Evolutionary conservation across 495 filamentous ascomycete species (phyloP).

Genomic region (Lepidopterella palustris): DNA sequence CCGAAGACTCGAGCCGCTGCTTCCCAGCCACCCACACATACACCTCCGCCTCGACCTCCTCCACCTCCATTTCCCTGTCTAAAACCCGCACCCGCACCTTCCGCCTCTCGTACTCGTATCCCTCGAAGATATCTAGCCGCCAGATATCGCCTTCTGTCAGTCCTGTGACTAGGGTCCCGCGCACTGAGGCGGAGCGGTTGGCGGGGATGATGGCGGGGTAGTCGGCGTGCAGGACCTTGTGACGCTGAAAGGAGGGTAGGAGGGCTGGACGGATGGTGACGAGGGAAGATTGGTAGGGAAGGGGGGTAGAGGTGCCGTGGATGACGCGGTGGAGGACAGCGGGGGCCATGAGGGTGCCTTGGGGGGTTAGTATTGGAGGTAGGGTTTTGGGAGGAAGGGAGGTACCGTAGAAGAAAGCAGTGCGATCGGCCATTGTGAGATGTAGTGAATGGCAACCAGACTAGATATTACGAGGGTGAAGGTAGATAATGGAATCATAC

Average conservation of each 20-base stretch:
- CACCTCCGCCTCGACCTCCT: constrained; percentile 59
- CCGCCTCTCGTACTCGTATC: constrained; percentile 59
- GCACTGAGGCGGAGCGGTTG: constrained; percentile 44
- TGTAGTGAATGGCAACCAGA: too few relatives aligned
- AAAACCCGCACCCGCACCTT: constrained; percentile 46
- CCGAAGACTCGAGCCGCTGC: constrained; percentile 52
- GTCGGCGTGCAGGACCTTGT: constrained; percentile 59
- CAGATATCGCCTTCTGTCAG: constrained; percentile 69
- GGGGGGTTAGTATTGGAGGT: constrained; percentile 16
- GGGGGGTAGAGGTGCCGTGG: constrained; percentile 51
- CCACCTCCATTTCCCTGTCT: constrained; percentile 37
- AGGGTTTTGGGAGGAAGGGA: constrained; percentile 48
- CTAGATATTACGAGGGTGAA: neutral
- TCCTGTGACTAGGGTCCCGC: constrained; percentile 73
- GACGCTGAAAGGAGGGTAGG: constrained; percentile 63
- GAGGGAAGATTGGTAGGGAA: constrained; percentile 36
- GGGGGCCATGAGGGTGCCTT: constrained; percentile 64
- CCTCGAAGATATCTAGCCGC: constrained; percentile 80
- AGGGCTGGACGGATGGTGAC: constrained; percentile 67
- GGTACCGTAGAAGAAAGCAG: constrained; percentile 62
- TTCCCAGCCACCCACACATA: constrained; percentile 62
- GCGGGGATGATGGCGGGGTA: constrained; percentile 75
- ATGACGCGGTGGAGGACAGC: constrained; percentile 77
- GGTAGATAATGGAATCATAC: too few relatives aligned
- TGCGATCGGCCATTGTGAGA: constrained; percentile 30